Percentiles rank a stretch among this genome's conserved stretches.
Conservation (phyloP, 1,139 yeast species). For the Geotrichum histeridarum region DNA sequence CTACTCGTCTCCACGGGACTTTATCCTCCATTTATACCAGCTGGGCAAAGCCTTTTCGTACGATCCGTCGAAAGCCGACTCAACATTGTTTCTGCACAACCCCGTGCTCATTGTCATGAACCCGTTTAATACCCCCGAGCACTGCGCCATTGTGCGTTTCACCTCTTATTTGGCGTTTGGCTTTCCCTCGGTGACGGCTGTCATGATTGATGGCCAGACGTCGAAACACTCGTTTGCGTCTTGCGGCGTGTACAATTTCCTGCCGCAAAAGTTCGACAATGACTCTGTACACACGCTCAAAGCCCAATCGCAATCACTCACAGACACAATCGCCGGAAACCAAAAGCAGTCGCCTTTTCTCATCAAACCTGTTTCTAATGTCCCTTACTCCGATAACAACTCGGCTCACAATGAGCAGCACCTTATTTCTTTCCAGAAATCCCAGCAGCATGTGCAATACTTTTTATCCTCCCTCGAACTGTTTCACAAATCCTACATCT, state of each 20-base stretch:
- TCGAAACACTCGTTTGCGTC: not conserved
- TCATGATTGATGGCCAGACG: slow-evolving; percentile 5
- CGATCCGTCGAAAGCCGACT: not conserved
- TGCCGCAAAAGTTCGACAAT: not conserved
- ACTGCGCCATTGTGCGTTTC: slow-evolving; percentile 17
- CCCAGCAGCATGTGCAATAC: slow-evolving; percentile 5
- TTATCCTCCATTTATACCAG: slow-evolving; percentile 8
- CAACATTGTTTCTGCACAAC: not conserved
- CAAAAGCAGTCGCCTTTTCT: not conserved
- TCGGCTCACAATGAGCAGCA: not conserved
- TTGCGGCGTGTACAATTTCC: slow-evolving; percentile 6
- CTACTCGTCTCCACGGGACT: slow-evolving; percentile 12
- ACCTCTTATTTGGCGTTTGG: slow-evolving; percentile 14
- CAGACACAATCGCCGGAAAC: not conserved
- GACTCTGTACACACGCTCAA: not conserved
- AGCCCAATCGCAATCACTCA: not conserved
- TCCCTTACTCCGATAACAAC: not conserved
- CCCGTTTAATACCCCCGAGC: slow-evolving; percentile 10
- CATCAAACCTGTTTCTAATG: not conserved
- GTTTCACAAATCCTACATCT: not conserved
- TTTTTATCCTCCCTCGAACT: slow-evolving; percentile 8
- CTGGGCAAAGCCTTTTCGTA: slow-evolving; percentile 1
- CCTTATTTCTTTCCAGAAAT: slow-evolving; percentile 1
- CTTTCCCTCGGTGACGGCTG: slow-evolving; percentile 17
- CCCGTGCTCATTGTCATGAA: slow-evolving; percentile 7